Base-by-base conservation (phyloP, 2,329 filamentous ascomycete species). In the Ascochyta pisi region DNA sequence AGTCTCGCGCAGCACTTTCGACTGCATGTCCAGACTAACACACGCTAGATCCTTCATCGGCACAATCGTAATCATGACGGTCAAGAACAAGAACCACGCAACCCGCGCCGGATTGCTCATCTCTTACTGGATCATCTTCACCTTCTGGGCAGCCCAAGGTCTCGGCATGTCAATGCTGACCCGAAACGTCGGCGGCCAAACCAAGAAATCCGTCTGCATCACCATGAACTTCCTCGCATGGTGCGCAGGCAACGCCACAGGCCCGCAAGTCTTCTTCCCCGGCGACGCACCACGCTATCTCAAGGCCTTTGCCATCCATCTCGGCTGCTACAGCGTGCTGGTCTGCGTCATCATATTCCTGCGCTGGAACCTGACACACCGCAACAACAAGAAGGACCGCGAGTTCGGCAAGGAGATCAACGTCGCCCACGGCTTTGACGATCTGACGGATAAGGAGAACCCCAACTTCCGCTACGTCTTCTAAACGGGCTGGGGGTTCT, bases 121-220 rank as follows among this genome's bases (percentile, higher is more conserved):
- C 66, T 84, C 82, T 67, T 92, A 92, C 79, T 92, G 92, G 76
- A 88, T 92, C 58, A 88, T 86, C 0, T 81, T 91, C 16, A 90
- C 87, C 5, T 92, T 92, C 82, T 92, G 89, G 89, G 87, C 89
- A 0, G 88, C 88, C 0, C 85, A 89, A 66, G 89, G 86, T 1
- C 78, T 91, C 12, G 79, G 83, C 7, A 81, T 91, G 64, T 87
- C 86, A 13, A 82, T 91, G 79, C 81, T 90, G 53, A 85, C 85
- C 0, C 82, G 88, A 15, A 91, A 91, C 66, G 79, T 90, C 9
- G 89, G 86, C 24, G 89, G 89, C 0, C 87, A 89, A 64, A 91
- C 89, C 1, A 92, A 92, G 77, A 91, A 90, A 72, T 82, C 83
- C 0, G 82, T 87, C 9, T 86, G 84, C 6, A 83, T 91, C 3